phyloP scores from a whole-genome alignment of 371 early-diverging fungal genomes.

The Mortierella sp. region DNA sequence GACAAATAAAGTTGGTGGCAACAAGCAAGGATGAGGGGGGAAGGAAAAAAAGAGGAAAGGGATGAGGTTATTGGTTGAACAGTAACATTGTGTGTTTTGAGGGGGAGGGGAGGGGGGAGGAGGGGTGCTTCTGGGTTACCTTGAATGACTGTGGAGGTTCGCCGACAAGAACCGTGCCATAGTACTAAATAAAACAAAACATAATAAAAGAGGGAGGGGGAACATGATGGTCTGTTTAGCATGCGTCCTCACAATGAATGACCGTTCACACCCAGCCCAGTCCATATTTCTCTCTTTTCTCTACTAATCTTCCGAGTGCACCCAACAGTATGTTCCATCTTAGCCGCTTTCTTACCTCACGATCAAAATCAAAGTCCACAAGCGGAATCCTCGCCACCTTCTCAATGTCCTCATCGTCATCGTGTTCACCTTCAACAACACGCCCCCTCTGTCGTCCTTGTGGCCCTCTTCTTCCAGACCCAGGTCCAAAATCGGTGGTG shows the following conservation, averaged over 20 bases:
- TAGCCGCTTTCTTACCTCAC: conserved; percentile 18
- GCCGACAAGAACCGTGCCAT: conserved; percentile 64
- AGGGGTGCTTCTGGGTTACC: neutral
- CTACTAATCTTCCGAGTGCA: neutral
- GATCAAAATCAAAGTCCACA: conserved; percentile 21
- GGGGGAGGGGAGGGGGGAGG: neutral
- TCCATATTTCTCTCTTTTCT: neutral
- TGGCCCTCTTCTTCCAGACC: neutral
- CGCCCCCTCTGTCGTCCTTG: conserved; percentile 16
- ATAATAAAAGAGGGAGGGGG: neutral
- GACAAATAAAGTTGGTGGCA: neutral
- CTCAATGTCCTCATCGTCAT: neutral
- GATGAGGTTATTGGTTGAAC: neutral
- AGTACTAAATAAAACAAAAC: conserved; percentile 17
- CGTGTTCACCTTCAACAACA: neutral
- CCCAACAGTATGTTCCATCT: too few relatives aligned
- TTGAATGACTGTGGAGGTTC: conserved; percentile 71
- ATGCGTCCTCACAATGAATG: neutral
- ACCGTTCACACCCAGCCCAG: neutral
- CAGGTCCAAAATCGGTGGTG: neutral
- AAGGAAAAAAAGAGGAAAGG: too few relatives aligned
- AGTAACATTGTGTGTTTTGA: neutral
- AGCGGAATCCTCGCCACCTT: conserved; percentile 7
- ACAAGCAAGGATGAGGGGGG: neutral
- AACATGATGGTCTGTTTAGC: too few relatives aligned